Base-by-base conservation (phyloP, 306 rosid genomes). In the Sesbania bispinosa region DNA sequence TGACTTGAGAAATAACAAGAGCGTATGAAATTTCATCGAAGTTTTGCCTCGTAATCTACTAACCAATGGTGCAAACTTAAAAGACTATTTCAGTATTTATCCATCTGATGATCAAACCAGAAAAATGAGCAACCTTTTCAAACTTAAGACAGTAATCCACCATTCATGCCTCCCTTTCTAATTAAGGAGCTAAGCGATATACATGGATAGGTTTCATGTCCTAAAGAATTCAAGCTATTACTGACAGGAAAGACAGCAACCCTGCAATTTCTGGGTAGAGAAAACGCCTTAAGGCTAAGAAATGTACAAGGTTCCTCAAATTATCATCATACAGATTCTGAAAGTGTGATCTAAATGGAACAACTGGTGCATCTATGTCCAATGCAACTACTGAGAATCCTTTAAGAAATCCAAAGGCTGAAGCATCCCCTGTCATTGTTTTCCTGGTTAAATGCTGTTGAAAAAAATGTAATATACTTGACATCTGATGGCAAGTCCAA, bases 391-490 rank as follows among this genome's bases (percentile, higher is more conserved):
- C 53, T 36, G 38, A 38, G 52, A 36, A 69, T 39, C 53, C 43
- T 23, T 70, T 41, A 8, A 69, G 55, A 54, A 39, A 26, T 41
- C 30, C 7, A 27, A 42, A 10, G 24, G 69, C 23, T 10, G 45
- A 33, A 45, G 45, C 62, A 15, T 67, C 55, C 42, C 35, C 41
- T 29, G 5, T 46, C 53, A 75, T 65, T 46, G 80, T 19, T 24
- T 46, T 35, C 52, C 53, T 45, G 29, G 29, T 18, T 32, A 68
- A 16, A 43, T 18, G 51, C 42, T 18, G 60, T 75, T 21, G 23
- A 67, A 18, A 46, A 42, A 27, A 36, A 30, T 21, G 23, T 43
- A 76, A 38, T 32, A 46, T 54, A 66, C 10, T 38, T 18, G 27
- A 57, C 30, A 55, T 14, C 26, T 15, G 38, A 41, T 66, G 52